Percentiles rank a stretch among this genome's conserved stretches.
Conservation (phyloP, 495 filamentous ascomycete species). For the Aspergillus leporis region DNA sequence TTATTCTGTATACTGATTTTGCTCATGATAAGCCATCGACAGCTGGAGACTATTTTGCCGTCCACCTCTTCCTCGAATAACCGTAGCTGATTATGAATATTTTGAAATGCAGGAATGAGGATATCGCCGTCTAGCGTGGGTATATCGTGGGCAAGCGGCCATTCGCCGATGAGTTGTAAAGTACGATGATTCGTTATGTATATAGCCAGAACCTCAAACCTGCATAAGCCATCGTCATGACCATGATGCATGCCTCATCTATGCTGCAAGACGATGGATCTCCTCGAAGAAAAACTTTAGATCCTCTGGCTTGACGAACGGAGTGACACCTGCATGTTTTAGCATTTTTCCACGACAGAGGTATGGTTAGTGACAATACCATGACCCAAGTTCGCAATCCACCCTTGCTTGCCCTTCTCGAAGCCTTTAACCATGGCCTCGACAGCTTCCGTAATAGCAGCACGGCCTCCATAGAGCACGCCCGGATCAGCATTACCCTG, state of each 20-base stretch:
- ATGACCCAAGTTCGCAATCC: constrained; percentile 87
- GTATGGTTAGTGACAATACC: constrained; percentile 49
- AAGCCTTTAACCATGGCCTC: constrained; percentile 86
- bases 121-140: constrained; percentile 62
- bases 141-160: constrained; percentile 9
- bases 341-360: constrained; percentile 17
- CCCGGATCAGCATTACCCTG: constrained; percentile 97
- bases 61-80: background rate
- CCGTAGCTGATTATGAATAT: constrained; percentile 9
- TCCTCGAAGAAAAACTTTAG: constrained; percentile 93
- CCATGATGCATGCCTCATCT: constrained; percentile 7
- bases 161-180: constrained; percentile 2
- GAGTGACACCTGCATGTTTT: constrained; percentile 71
- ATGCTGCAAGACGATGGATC: constrained; percentile 64
- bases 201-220: constrained; percentile 10
- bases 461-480: constrained; percentile 79
- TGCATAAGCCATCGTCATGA: constrained; percentile 13
- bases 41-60: background rate
- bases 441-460: constrained; percentile 76
- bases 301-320: constrained; percentile 88
- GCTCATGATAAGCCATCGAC: background rate
- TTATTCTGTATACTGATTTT: constrained; percentile 12
- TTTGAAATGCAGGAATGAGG: constrained; percentile 62
- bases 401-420: constrained; percentile 81
- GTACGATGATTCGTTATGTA: constrained; percentile 8